Evolutionary conservation across 768 basidiomycete genomes (phyloP).

Genomic region (Peribolospora baueri): DNA sequence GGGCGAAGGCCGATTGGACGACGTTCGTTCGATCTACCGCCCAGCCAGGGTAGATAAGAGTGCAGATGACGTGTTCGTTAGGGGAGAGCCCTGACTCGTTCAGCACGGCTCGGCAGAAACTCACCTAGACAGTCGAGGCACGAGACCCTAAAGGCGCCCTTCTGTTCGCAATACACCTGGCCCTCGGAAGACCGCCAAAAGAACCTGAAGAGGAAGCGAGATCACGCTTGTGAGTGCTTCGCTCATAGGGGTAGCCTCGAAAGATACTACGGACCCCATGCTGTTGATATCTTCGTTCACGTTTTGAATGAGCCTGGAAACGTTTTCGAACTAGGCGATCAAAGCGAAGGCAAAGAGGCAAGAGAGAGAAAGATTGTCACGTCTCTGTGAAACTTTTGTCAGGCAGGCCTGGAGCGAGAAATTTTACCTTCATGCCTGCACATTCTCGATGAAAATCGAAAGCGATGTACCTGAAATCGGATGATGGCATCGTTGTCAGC

Average conservation of each 20-base stretch:
- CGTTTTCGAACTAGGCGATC: conserved; percentile 8
- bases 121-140: conserved; percentile 14
- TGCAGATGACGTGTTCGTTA: too few relatives aligned
- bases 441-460: conserved; percentile 91
- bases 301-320: conserved; percentile 6
- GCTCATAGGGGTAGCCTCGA: not conserved
- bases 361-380: too few relatives aligned
- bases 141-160: conserved; percentile 8
- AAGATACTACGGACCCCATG: conserved; percentile 2
- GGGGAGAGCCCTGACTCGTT: not conserved
- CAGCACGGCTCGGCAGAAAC: not conserved
- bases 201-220: conserved; percentile 2
- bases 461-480: conserved; percentile 14
- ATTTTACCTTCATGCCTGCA: conserved; percentile 45
- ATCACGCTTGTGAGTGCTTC: not conserved
- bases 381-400: too few relatives aligned
- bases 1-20: conserved; percentile 51
- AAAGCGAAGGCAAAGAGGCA: too few relatives aligned
- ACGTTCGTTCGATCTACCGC: conserved; percentile 11
- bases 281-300: conserved; percentile 10
- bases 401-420: too few relatives aligned
- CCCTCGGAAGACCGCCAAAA: conserved; percentile 9
- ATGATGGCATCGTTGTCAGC: not conserved
- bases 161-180: conserved; percentile 6
- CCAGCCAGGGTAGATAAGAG: not conserved